These are phyloP conservation scores for Cutaneotrichosporon sp. DNA, from an alignment of 1,284 basidiomycete species.

Conservation along the genomic window DNA sequence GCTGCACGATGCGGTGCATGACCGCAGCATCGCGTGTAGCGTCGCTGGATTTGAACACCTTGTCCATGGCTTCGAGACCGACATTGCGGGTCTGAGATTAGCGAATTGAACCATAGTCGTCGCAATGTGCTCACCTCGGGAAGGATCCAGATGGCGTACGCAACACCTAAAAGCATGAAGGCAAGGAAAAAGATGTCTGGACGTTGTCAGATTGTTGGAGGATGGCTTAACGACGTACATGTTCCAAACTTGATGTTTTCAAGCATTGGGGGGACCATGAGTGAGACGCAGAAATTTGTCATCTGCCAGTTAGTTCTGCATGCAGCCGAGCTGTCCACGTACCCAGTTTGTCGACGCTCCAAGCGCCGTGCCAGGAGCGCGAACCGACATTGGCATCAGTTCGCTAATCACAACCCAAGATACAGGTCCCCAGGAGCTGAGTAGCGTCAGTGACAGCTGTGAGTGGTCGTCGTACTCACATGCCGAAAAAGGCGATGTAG, in stretches of 20 bases:
- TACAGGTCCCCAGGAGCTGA: constrained; percentile 12
- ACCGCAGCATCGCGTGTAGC: constrained; percentile 15
- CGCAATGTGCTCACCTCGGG: constrained; percentile 8
- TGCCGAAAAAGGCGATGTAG: constrained; percentile 22
- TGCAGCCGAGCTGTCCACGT: too few relatives aligned
- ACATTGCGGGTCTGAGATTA: constrained; percentile 14
- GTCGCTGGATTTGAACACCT: constrained; percentile 19
- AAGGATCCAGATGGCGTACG: constrained; percentile 21
- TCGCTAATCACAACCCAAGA: constrained; percentile 25
- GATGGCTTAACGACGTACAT: not conserved
- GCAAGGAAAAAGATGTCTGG: constrained; percentile 22
- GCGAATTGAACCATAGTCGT: too few relatives aligned
- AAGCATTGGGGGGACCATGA: constrained; percentile 20
- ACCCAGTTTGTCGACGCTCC: constrained; percentile 21
- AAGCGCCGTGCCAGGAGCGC: constrained; percentile 18
- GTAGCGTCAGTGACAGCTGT: constrained; percentile 14
- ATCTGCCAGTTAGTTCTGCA: constrained; percentile 1
- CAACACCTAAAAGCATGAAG: constrained; percentile 22
- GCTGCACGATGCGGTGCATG: constrained; percentile 13
- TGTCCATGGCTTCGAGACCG: constrained; percentile 21
- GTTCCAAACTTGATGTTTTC: constrained; percentile 17
- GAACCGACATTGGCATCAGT: constrained; percentile 19
- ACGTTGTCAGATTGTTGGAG: too few relatives aligned
- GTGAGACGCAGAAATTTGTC: constrained; percentile 21
- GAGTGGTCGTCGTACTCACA: not conserved